Evolutionary conservation across 768 basidiomycete genomes (phyloP).

Genomic region (Tulasnella sp.): DNA sequence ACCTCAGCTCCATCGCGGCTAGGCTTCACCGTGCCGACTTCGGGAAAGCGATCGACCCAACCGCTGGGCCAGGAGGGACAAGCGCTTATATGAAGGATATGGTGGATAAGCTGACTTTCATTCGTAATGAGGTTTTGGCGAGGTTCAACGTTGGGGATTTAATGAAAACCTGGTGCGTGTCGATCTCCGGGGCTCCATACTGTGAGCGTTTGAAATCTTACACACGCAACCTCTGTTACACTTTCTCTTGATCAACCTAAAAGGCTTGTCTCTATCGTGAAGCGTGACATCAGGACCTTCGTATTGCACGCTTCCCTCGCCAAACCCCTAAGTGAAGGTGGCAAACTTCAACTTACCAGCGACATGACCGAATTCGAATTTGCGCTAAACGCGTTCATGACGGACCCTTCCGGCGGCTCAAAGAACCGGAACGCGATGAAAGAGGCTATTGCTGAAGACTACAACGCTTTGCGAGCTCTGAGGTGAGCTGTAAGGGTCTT

Average conservation of each 20-base stretch:
- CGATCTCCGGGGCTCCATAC: neutral
- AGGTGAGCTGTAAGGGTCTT: conserved; percentile 55
- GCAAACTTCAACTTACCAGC: conserved; percentile 90
- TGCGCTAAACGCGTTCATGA: conserved; percentile 76
- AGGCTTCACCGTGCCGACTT: conserved; percentile 87
- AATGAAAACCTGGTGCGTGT: conserved; percentile 68
- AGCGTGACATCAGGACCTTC: conserved; percentile 82
- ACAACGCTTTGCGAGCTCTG: conserved; percentile 81
- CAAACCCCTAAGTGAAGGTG: conserved; percentile 86
- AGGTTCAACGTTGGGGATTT: conserved; percentile 74
- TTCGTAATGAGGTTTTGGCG: conserved; percentile 75
- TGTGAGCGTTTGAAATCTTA: neutral
- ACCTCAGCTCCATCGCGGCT: conserved; percentile 75
- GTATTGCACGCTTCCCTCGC: conserved; percentile 93
- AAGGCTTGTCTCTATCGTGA: conserved; percentile 70
- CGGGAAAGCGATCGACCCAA: conserved; percentile 68
- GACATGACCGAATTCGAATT: conserved; percentile 99
- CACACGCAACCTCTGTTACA: neutral
- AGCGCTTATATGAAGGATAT: conserved; percentile 93
- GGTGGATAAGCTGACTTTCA: conserved; percentile 80
- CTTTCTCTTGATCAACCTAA: neutral
- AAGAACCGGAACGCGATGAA: conserved; percentile 43
- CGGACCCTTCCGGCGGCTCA: conserved; percentile 38
- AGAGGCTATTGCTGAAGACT: conserved; percentile 83
- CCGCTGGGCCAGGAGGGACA: conserved; percentile 63